Evolutionary conservation across 2,329 filamentous ascomycete species (phyloP).

Genomic region (Colletotrichum eremochloae): DNA sequence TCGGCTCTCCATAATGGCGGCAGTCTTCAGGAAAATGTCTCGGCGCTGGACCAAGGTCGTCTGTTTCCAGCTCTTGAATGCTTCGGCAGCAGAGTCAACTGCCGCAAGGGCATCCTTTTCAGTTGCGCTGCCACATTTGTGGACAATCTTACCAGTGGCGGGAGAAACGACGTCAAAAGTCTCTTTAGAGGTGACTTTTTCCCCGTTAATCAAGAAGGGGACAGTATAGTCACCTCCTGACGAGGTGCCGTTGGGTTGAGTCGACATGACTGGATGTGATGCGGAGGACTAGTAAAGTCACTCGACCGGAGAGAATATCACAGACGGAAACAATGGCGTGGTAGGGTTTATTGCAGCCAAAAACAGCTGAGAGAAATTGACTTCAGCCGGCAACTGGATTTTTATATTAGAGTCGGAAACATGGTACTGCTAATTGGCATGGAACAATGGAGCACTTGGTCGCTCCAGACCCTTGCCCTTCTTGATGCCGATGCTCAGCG

Average conservation of each 20-base stretch:
- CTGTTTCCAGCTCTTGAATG: conserved; percentile 74
- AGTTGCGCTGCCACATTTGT: conserved; percentile 67
- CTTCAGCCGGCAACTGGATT: background rate
- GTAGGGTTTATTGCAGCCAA: background rate
- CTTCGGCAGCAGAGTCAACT: conserved; percentile 63
- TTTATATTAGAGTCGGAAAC: conserved; percentile 16
- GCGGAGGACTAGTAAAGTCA: background rate
- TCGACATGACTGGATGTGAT: conserved; percentile 27
- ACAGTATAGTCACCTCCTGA: conserved; percentile 44
- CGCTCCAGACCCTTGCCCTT: conserved; percentile 27
- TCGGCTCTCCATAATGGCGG: conserved; percentile 68
- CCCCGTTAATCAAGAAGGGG: conserved; percentile 59
- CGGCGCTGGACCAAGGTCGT: conserved; percentile 69
- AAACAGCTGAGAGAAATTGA: background rate
- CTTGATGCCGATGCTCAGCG: conserved; percentile 31
- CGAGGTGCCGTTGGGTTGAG: conserved; percentile 19
- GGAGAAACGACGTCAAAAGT: conserved; percentile 72
- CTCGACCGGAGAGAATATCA: background rate
- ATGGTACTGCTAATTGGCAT: conserved; percentile 19
- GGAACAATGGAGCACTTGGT: conserved; percentile 7
- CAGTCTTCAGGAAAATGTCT: conserved; percentile 72
- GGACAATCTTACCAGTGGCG: conserved; percentile 63
- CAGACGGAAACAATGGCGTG: background rate
- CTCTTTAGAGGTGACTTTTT: conserved; percentile 59
- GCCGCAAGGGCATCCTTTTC: conserved; percentile 66